These are phyloP conservation scores for Odontarrhena argentea DNA, from an alignment of 345 rosid genomes.

Conservation along the genomic window DNA sequence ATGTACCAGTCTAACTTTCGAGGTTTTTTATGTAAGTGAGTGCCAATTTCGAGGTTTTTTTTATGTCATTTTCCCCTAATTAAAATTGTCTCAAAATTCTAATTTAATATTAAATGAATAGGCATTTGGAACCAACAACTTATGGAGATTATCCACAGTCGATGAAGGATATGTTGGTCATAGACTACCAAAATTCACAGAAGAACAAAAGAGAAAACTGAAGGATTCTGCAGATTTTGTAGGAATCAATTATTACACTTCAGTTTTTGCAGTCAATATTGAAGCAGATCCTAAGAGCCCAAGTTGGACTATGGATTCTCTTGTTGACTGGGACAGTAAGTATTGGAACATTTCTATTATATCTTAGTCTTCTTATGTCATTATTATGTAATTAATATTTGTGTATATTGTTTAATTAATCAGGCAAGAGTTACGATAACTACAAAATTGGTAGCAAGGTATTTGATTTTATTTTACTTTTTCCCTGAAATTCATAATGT, in stretches of 20 bases:
- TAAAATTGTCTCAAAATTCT: neutral
- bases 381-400: neutral
- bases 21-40: too few relatives aligned
- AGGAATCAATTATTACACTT: slow-evolving; percentile 54
- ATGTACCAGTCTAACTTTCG: too few relatives aligned
- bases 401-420: neutral
- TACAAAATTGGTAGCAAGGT: slow-evolving; percentile 43
- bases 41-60: too few relatives aligned
- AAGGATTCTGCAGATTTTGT: slow-evolving; percentile 51
- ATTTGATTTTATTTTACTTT: neutral
- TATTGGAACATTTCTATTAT: neutral
- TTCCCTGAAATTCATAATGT: too few relatives aligned
- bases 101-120: neutral
- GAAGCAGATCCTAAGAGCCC: slow-evolving; percentile 18
- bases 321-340: slow-evolving; percentile 44
- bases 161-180: slow-evolving; percentile 46
- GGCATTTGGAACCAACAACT: slow-evolving; percentile 52
- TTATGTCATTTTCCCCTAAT: too few relatives aligned
- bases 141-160: slow-evolving; percentile 54
- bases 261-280: slow-evolving; percentile 25
- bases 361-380: neutral
- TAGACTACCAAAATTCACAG: slow-evolving; percentile 51
- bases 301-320: slow-evolving; percentile 47
- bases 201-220: slow-evolving; percentile 36
- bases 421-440: slow-evolving; percentile 29